These are phyloP conservation scores for Sedum album DNA, from an alignment of 164 flowering plant genomes.

Conservation along the genomic window DNA sequence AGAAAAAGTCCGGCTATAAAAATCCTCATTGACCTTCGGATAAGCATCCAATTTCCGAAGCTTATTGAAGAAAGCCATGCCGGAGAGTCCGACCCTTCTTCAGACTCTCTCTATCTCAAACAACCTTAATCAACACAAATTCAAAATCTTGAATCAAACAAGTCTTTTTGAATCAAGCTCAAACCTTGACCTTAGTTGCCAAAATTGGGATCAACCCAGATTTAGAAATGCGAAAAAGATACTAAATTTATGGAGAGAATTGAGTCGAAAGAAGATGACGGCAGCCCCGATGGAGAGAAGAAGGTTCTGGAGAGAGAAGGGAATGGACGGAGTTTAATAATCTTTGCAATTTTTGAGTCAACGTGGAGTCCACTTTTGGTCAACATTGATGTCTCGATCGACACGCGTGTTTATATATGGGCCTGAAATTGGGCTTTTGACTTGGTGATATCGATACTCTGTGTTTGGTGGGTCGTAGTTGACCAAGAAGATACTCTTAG, in stretches of 20 bases:
- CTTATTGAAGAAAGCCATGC: slow-evolving; percentile 25
- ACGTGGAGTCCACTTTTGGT: background rate
- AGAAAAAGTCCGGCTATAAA: slow-evolving; percentile 65
- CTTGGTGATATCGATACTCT: too few relatives aligned
- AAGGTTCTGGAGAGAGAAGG: background rate
- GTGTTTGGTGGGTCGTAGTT: background rate
- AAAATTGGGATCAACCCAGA: background rate
- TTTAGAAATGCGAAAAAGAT: background rate
- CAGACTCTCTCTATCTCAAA: background rate
- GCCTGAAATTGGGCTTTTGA: background rate
- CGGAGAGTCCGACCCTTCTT: background rate
- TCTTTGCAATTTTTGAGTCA: background rate
- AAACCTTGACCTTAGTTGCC: background rate
- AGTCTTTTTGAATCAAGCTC: background rate
- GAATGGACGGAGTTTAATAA: background rate
- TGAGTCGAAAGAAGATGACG: background rate
- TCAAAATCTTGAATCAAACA: background rate
- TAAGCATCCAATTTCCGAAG: slow-evolving; percentile 56
- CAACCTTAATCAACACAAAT: background rate
- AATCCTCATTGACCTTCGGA: slow-evolving; percentile 72
- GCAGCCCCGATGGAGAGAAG: background rate
- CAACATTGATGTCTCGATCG: background rate
- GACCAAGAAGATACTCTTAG: background rate
- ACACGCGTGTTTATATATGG: background rate
- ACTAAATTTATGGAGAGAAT: background rate